These are phyloP conservation scores for Trichothecium roseum DNA, from an alignment of 2,329 filamentous ascomycete species.

Conservation along the genomic window DNA sequence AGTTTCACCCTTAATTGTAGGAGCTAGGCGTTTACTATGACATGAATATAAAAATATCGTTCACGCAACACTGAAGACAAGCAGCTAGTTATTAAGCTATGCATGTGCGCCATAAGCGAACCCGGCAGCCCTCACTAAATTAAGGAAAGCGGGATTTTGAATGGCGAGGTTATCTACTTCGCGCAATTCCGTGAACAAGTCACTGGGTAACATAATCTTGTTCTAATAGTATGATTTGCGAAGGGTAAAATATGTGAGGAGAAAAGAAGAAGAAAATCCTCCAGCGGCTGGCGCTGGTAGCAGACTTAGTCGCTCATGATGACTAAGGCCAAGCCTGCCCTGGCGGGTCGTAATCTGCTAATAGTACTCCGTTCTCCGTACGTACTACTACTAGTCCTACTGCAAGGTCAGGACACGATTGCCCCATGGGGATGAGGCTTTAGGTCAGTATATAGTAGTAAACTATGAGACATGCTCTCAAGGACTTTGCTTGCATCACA, in stretches of 20 bases:
- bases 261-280: constrained; percentile 25
- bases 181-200: constrained; percentile 33
- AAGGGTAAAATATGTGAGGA: constrained; percentile 35
- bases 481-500: no score
- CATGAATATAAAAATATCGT: constrained; percentile 3
- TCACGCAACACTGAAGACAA: constrained; percentile 9
- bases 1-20: no score
- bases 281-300: no score
- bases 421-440: no score
- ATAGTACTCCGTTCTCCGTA: no score
- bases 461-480: no score
- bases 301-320: not conserved
- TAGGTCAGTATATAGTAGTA: no score
- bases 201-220: constrained; percentile 15
- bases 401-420: no score
- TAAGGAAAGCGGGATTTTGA: constrained; percentile 49
- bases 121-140: constrained; percentile 36
- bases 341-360: no score
- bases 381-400: no score
- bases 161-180: constrained; percentile 48
- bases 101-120: constrained; percentile 54
- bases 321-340: constrained; percentile 4
- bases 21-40: constrained; percentile 4
- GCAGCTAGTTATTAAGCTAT: constrained; percentile 10
- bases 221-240: constrained; percentile 8